Evolutionary conservation across 345 rosid species (phyloP), one percentile per base, ranked within the genome.

Genomic region (Citrus inodora): DNA sequence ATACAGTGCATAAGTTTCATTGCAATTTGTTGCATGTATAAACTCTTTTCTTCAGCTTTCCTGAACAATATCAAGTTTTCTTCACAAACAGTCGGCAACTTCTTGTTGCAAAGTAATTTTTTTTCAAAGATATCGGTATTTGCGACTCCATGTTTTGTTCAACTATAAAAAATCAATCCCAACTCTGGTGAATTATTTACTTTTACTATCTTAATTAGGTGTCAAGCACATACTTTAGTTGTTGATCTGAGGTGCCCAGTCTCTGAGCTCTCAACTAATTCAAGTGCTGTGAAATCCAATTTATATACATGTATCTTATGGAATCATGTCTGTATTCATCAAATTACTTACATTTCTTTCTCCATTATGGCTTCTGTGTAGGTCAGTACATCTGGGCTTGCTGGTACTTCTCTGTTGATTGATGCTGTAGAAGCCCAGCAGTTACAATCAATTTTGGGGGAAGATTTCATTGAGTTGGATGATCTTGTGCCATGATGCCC

Each of bases 401-500:
- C 67, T 5, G 82, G 62, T 24, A 72, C 70, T 46, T 76, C n/a
- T 67, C 37, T 71, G 40, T 22, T 42, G 67, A 40, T 19, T 40
- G 81, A 83, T 71, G 69, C 75, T 64, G 76, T 63, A 55, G 37
- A 73, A 53, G 24, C 68, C 5, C 33, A 70, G 48, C 70, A 61
- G 25, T 72, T 83, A 21, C 35, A 33, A 35, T 73, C 90, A 40
- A 80, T 84, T 73, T 24, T 80, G 24, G 83, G 74, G 33, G 89
- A 74, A 59, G 87, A 88, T 81, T 87, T 80, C 35, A 61, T 87
- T 48, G 92, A 86, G 80, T 40, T 88, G 74, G 80, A 87, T 32
- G 90, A 90, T 84, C 85, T 87, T 59, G 24, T 74, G 72, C 42
- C 42, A 65, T 72, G 82, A 83, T 73, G 38, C 65, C 64, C 53